These are phyloP conservation scores for Colletotrichum shisoi DNA, from an alignment of 2,329 filamentous ascomycete genomes.

Conservation along the genomic window DNA sequence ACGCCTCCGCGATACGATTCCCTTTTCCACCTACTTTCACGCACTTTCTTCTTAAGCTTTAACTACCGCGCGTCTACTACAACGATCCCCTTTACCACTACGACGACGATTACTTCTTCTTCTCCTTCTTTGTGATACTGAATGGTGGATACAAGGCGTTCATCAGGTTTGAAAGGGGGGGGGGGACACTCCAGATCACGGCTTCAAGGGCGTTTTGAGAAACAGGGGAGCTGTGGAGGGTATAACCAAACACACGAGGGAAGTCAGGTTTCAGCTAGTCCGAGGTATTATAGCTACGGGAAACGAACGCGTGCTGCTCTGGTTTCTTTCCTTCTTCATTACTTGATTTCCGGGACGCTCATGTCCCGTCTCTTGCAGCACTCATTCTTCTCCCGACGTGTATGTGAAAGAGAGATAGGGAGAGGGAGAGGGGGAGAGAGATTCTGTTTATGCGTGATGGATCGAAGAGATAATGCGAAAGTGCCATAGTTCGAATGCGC, in stretches of 20 bases:
- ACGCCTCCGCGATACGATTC: conserved; percentile 11
- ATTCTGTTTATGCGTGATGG: background rate
- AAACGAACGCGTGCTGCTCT: conserved; percentile 6
- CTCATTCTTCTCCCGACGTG: background rate
- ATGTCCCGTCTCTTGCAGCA: no score
- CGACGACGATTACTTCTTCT: conserved; percentile 5
- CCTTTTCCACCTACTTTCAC: background rate
- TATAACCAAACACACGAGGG: background rate
- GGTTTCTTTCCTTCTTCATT: background rate
- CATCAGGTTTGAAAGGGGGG: conserved; percentile 7
- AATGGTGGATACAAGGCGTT: conserved; percentile 27
- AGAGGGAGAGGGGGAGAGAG: background rate
- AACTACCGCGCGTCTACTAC: conserved; percentile 25
- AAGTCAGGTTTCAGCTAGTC: conserved; percentile 1
- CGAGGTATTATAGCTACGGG: conserved; percentile 4
- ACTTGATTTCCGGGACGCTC: background rate
- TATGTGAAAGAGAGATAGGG: no score
- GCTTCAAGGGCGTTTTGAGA: conserved; percentile 22
- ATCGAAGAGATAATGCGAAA: background rate
- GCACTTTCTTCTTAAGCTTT: conserved; percentile 20
- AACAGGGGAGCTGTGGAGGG: background rate
- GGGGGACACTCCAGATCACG: conserved; percentile 5
- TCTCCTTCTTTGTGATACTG: conserved; percentile 12
- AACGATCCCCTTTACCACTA: conserved; percentile 11
- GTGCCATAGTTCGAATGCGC: background rate